Base-by-base conservation (phyloP, 2,329 filamentous ascomycete species). In the Sporothrix humicola region DNA sequence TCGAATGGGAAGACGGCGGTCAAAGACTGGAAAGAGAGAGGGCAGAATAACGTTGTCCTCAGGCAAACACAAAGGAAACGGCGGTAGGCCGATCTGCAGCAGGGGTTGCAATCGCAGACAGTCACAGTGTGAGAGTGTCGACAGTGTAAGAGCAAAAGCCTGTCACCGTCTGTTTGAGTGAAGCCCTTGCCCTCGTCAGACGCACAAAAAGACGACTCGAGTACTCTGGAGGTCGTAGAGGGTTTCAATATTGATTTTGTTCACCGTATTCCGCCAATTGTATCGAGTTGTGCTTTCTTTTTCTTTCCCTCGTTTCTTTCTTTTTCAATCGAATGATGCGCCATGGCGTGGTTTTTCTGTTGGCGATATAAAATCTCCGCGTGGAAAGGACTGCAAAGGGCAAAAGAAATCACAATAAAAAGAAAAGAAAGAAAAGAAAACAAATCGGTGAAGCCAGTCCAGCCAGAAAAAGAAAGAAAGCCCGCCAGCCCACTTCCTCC, bases 181-280 rank as follows among this genome's bases (percentile, higher is more conserved):
- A 46, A 52, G 68, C 68, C 68, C 68, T 70, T 56, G 68, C 68
- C 68, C 68, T 69, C 48, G 17, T 56, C 58, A 17, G 20, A 59
- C 68, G 68, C 68, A 70, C 68, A 58, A 20, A 26, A 46, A n/a
- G 12, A 10, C n/a, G 12, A 15, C 31, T 37, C 31, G 31, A 37
- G 31, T 5, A 37, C 31, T 37, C 31, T 26, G 23, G 23, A 3
- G n/a, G n/a, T 5, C 5, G 31, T 31, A 31, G 31, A 37, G 31
- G 31, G 37, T 23, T 52, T 4, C 23, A 66, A 44, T 20, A 48
- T 7, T 48, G 59, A 17, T 17, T 44, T 56, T 56, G 20, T 17
- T 17, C 9, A 7, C 31, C 31, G 31, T 37, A 37, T 37, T 37
- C 26, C 26, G 7, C 7, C 31, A 42, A 42, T 44, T 17, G 56